These are phyloP conservation scores for Hypoxylon sp. DNA, from an alignment of 2,329 filamentous ascomycete genomes.

Conservation along the genomic window DNA sequence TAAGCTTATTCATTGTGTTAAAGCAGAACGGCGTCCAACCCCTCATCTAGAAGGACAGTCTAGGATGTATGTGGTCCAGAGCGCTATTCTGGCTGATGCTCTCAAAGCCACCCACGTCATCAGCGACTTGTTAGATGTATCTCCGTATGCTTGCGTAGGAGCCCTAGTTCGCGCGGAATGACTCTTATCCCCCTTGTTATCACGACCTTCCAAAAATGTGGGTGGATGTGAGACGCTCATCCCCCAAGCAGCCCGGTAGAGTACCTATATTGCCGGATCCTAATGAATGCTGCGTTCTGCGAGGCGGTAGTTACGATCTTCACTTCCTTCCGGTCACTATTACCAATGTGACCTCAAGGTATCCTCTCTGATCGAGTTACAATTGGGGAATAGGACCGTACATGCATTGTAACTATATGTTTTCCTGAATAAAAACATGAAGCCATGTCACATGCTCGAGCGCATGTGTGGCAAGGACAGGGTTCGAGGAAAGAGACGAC, in stretches of 20 bases:
- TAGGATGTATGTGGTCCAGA: slow-evolving; percentile 1
- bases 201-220: neutral
- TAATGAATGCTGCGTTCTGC: no score
- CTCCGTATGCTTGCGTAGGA: neutral
- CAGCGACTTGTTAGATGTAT: neutral
- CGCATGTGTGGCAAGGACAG: slow-evolving; percentile 14
- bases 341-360: neutral
- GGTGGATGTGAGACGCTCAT: neutral
- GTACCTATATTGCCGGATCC: slow-evolving; percentile 3
- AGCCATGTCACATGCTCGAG: slow-evolving; percentile 25
- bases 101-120: slow-evolving; percentile 24
- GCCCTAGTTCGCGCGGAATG: no score
- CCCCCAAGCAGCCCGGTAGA: slow-evolving; percentile 3
- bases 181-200: neutral
- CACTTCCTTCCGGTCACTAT: neutral
- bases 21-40: no score
- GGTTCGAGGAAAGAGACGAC: neutral
- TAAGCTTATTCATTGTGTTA: no score
- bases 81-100: neutral
- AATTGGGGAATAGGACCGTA: slow-evolving; percentile 1
- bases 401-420: neutral
- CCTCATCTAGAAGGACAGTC: neutral
- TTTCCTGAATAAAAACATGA: slow-evolving; percentile 1
- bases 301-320: no score
- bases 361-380: neutral